Base-by-base conservation (phyloP, 2,329 filamentous ascomycete genomes). In the Fusarium heterosporum region DNA sequence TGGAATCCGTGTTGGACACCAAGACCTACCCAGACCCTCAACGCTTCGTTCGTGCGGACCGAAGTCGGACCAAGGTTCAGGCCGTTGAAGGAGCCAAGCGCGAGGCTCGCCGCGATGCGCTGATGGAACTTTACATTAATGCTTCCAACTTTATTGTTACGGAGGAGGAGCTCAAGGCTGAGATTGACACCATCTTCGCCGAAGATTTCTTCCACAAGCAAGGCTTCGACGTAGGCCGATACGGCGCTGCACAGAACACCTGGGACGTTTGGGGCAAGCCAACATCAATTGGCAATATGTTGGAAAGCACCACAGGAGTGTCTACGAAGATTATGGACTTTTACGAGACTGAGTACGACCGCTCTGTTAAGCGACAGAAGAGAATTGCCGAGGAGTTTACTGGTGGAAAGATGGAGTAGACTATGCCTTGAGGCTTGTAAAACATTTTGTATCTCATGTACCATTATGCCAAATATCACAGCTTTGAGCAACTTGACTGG, bases 51-150 rank as follows among this genome's bases (percentile, higher is more conserved):
- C 83, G 85, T 53, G 84, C 85, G n/a, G 77, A 80, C 28, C 78
- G 74, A 45, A 81, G 81, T 47, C 79, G 78, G 42, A 81, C 82
- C 14, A 77, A 78, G 14, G 78, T 80, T 14, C 77, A 84, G 40
- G 77, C 82, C 30, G 79, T 78, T 11, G 77, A 81, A 52, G 68
- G 55, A 13, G 47, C 69, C 11, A 88, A 89, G 75, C 82, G 83
- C 41, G 84, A 89, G 58, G 83, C 84, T 52, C 87, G 91, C 49
- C 84, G 87, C 62, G 88, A 95, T 68, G 86, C 90, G 16, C 80
- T 99, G 29, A 93, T 97, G 79, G 89, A 92, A 59, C 85, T 99
- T 13, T 99, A 99, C 80, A 91, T 96, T 81, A 91, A 93, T 71
- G 93, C 96, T 7, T 87, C 91, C 26, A 83, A 87, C 38, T 99